Evolutionary conservation across 2,329 filamentous ascomycete genomes (phyloP), one percentile per base, ranked within the genome.

Genomic region (Cercospora canescens): DNA sequence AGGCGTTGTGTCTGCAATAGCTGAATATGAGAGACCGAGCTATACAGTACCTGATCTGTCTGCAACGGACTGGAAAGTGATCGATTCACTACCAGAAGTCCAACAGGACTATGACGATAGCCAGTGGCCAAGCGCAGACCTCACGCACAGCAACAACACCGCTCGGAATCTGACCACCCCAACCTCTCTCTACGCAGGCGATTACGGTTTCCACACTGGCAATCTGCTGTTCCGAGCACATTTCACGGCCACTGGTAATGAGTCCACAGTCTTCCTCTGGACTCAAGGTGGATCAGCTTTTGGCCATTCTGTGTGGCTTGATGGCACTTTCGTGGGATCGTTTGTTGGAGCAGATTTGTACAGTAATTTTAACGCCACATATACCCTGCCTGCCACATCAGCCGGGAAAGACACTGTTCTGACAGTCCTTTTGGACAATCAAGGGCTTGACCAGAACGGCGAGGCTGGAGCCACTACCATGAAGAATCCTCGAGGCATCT

Each of bases 171-270:
- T 89, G 2, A 84, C 81, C 0, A 93, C 91, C 0, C 88, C 90
- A 0, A 88, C 86, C 0, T 81, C 79, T 2, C 84, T 94, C 0
- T 92, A 90, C 72, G 84, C 83, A 0, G 86, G 86, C 16, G 91
- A 94, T 76, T 94, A 94, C 73, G 91, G 91, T 26, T 94, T 88
- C 77, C 83, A 91, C 75, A 84, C 87, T 0, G 91, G 91, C 3
- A 86, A 86, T 1, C 81, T 93, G 0, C 71, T 94, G 56, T 94
- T 87, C 80, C 86, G 91, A 1, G 91, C 90, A 0, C 83, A 87
- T 69, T 94, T 94, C 75, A 84, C 80, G 0, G 87, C 90, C 4
- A 84, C 81, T 1, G 89, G 89, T 16, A 78, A 82, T 1, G 89
- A 92, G 69, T 80, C 81, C 0, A 80, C 78, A 0, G 79, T 94